Conservation (phyloP, 805 yeast species). For the Spathaspora sp. region DNA sequence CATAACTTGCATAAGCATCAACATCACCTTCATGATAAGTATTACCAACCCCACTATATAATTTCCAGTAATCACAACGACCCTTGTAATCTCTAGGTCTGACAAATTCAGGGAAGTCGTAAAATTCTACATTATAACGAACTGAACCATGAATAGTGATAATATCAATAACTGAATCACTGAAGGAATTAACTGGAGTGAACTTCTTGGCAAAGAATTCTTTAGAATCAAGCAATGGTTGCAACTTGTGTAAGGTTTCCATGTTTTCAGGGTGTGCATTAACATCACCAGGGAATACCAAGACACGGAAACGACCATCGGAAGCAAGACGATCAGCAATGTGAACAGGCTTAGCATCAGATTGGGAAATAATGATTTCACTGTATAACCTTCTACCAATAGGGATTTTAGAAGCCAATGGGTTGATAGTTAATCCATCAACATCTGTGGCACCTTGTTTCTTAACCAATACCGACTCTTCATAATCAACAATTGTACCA, state of each 20-base stretch:
- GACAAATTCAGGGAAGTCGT: constrained; percentile 21
- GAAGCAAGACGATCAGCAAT: constrained; percentile 19
- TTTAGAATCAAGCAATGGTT: constrained; percentile 8
- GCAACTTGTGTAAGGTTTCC: constrained; percentile 8
- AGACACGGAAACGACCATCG: constrained; percentile 28
- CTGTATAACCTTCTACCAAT: constrained; percentile 23
- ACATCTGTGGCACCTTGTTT: constrained; percentile 7
- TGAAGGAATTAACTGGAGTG: constrained; percentile 25
- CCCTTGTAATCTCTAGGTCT: constrained; percentile 18
- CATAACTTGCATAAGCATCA: constrained; percentile 22
- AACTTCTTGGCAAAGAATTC: constrained; percentile 11
- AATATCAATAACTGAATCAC: constrained; percentile 16
- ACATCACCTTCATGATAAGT: constrained; percentile 24
- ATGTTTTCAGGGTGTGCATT: constrained; percentile 2
- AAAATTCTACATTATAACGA: constrained; percentile 15
- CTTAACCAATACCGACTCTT: constrained; percentile 14
- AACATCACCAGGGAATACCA: constrained; percentile 23
- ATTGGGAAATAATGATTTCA: constrained; percentile 17
- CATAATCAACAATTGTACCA: constrained; percentile 25
- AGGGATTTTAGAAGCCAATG: constrained; percentile 16
- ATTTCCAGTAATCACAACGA: constrained; percentile 24
- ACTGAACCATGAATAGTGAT: constrained; percentile 19
- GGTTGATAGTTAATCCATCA: constrained; percentile 2
- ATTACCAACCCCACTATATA: constrained; percentile 19
- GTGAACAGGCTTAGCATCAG: constrained; percentile 20